These are phyloP conservation scores for Strobilomyces confusus DNA, from an alignment of 768 basidiomycete genomes.

Conservation along the genomic window DNA sequence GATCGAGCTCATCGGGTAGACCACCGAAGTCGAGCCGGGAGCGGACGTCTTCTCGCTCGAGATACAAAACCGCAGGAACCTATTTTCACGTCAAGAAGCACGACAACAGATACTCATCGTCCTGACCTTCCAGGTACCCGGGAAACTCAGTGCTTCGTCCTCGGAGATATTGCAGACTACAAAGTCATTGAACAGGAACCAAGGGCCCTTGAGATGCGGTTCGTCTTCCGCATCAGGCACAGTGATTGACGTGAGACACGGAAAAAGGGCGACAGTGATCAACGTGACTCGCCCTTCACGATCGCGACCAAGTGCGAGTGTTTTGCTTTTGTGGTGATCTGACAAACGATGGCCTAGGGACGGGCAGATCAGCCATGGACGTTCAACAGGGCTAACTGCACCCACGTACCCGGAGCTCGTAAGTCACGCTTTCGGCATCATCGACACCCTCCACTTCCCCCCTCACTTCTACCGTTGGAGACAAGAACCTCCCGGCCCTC, in stretches of 20 bases:
- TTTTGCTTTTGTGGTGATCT: conserved; percentile 67
- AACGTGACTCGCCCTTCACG: conserved; percentile 56
- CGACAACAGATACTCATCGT: not conserved
- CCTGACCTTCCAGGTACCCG: conserved; percentile 86
- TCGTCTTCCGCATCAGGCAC: conserved; percentile 65
- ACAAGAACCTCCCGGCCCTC: conserved; percentile 45
- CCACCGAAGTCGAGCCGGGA: conserved; percentile 57
- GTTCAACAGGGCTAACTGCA: not conserved
- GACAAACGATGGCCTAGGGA: conserved; percentile 71
- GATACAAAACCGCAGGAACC: conserved; percentile 89
- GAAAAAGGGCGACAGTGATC: not conserved
- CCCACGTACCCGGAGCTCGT: conserved; percentile 68
- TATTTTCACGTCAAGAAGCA: conserved; percentile 25
- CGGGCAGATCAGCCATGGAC: not conserved
- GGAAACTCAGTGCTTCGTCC: conserved; percentile 83
- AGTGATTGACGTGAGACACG: conserved; percentile 24
- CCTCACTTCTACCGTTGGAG: conserved; percentile 49
- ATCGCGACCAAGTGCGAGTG: conserved; percentile 85
- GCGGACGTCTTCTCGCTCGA: conserved; percentile 68
- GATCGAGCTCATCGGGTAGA: conserved; percentile 66
- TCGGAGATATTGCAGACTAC: conserved; percentile 80
- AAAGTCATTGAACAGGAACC: conserved; percentile 98
- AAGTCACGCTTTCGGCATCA: conserved; percentile 53
- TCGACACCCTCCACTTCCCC: conserved; percentile 60
- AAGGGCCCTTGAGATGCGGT: conserved; percentile 47